Evolutionary conservation across 768 basidiomycete genomes (phyloP).

Genomic region (Mycena vitilis): DNA sequence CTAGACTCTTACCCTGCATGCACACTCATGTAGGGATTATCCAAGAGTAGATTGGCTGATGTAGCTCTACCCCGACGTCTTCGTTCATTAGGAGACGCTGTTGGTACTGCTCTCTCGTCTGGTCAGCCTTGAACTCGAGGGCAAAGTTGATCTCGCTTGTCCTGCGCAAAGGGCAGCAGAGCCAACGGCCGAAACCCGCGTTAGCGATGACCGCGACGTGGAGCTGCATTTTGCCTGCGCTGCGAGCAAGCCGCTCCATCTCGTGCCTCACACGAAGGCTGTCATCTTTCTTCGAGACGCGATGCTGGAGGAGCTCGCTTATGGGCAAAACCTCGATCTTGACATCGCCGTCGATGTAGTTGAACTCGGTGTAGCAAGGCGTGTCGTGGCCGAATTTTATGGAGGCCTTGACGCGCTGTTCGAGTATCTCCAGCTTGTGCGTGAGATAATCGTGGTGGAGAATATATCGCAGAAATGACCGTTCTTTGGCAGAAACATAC

Average conservation of each 20-base stretch:
- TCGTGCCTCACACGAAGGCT: background rate
- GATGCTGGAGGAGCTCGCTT: no score
- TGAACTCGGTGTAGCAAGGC: no score
- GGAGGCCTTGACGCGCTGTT: no score
- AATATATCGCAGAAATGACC: no score
- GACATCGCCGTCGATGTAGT: no score
- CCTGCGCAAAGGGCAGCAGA: background rate
- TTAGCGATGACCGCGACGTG: conserved; percentile 6
- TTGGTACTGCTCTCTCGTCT: background rate
- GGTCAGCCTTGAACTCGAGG: background rate
- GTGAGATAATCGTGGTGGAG: no score
- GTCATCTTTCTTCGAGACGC: background rate
- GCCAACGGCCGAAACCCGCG: background rate
- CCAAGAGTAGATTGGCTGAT: conserved; percentile 8
- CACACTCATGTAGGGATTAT: background rate
- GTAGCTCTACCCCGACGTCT: background rate
- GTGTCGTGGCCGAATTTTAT: no score
- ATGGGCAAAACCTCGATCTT: no score
- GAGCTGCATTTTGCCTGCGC: background rate
- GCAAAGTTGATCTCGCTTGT: no score
- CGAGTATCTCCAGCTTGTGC: no score
- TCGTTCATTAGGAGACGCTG: background rate
- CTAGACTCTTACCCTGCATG: no score
- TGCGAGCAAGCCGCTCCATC: conserved; percentile 10
- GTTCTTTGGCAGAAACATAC: no score